Evolutionary conservation across 306 rosid genomes (phyloP), one percentile per base, ranked within the genome.

Genomic region (Dicorynia guianensis): DNA sequence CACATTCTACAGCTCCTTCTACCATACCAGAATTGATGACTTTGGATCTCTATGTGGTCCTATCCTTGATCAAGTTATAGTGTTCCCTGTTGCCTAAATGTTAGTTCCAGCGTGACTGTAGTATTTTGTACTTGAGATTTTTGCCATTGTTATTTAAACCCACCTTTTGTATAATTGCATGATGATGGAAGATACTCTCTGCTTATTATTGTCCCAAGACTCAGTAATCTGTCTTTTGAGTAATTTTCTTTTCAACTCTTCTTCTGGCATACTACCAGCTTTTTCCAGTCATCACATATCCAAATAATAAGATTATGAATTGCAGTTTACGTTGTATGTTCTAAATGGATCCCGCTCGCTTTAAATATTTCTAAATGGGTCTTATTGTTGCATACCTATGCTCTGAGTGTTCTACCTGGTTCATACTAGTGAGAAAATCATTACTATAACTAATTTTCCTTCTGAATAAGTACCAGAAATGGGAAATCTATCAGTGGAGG

Each of bases 21-120:
- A 95, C 87, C 98, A 95, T 71, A 95, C 96, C 38, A 87, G 86
- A 86, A 47, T 33, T 54, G 88, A 87, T 64, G 98, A 95, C 76
- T 87, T 60, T 9, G 98, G 98, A 4, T 85, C 98, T 69, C 96
- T 95, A 4, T 95, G 98, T 66, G 99, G 99, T 15, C 99, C 97
- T 18, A 88, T 92, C 69, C 82, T 95, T 33, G 99, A 95, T 57
- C 85, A 80, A 60, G 97, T 92, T 65, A 43, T 72, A 50, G 96
- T 95, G 63, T 74, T 67, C 48, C 93, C 88, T 19, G 47, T 66
- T 1, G 82, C 84, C 1, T 87, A 83, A 79, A 66, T 59, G 17
- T 33, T 4, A 42, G 33, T 25, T 25, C 30, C 2, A 25, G 1
- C 30, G 30, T 25, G 30, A 25, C 30, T 25, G 30, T 25, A 25